Base-by-base conservation (phyloP, 1,284 basidiomycete species). In the Albatrellus sp. region DNA sequence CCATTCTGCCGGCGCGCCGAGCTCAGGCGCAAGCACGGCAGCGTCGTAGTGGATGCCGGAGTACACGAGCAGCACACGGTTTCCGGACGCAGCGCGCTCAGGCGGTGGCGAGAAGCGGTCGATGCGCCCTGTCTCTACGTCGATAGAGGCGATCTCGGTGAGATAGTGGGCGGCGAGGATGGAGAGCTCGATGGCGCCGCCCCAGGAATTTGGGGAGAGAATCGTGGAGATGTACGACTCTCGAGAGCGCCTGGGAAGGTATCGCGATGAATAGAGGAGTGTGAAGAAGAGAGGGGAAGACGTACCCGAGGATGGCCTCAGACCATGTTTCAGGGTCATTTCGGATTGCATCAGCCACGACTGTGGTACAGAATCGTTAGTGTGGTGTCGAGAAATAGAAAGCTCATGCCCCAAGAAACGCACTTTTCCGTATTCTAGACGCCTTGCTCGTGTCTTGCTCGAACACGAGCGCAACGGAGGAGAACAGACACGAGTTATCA, bases 41-140 rank as follows among this genome's bases (percentile, higher is more conserved):
- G 88, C 88, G 59, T 97, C 92, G 61, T 96, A 97, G 62, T 94
- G 91, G 44, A 94, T 93, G 7, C 91, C 92, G 1, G 87, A 90
- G 63, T 97, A 97, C 3, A 96, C 71, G 12, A 96, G 58, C 9
- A 94, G 63, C 42, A 75, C 80, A 17, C 68, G 62, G 49, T 63
- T 63, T 0, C 62, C 60, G 3, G 34, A 11, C 16, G 60, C 54
- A 32, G 59, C 53, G 16, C 47, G 49, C 46, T 61, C 59, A 37
- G 56, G 55, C 35, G 63, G 70, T 45, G 88, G 78, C 1, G 78
- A 68, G 57, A 94, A 94, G 13, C 72, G 73, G 62, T 94, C 90
- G 48, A 90, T 74, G n/a, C 91, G 75, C 0, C 92, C 91, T 0
- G 88, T 89, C 57, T 92, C 85, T 40, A 97, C 87, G 58, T 97